phyloP scores from a whole-genome alignment of 2,329 filamentous ascomycete species.

The Rhinocladiella mackenziei region DNA sequence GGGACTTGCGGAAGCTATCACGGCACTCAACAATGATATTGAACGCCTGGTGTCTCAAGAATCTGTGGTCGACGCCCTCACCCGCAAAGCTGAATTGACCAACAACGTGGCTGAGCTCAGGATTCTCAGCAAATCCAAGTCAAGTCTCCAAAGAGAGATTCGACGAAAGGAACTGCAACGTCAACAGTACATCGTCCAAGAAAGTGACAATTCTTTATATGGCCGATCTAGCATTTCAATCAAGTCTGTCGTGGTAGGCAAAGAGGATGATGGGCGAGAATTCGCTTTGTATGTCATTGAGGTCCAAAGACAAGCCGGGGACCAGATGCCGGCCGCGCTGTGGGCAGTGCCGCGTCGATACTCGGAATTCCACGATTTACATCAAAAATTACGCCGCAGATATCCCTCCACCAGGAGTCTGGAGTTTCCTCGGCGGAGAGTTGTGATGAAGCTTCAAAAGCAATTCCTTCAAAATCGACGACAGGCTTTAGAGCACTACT shows the following conservation, averaged over 20 bases:
- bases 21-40: conserved; percentile 81
- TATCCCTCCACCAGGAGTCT: conserved; percentile 85
- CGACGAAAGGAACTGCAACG: conserved; percentile 90
- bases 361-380: conserved; percentile 93
- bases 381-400: conserved; percentile 77
- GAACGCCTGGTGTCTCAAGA: conserved; percentile 85
- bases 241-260: conserved; percentile 86
- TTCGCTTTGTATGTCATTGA: conserved; percentile 88
- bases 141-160: conserved; percentile 87
- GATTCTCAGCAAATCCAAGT: conserved; percentile 88
- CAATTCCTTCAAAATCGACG: conserved; percentile 92
- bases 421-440: conserved; percentile 84
- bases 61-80: conserved; percentile 83
- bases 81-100: conserved; percentile 89
- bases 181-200: conserved; percentile 94
- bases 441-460: conserved; percentile 94
- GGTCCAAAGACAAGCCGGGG: conserved; percentile 81
- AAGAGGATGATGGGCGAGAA: conserved; percentile 87
- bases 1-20: conserved; percentile 87
- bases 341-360: conserved; percentile 93
- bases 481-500: conserved; percentile 76
- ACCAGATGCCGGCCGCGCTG: conserved; percentile 92
- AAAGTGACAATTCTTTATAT: conserved; percentile 95
- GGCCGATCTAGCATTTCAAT: conserved; percentile 86
- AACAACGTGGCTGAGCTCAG: conserved; percentile 93